phyloP scores from a whole-genome alignment of 768 basidiomycete species.

The Russula foetens region DNA sequence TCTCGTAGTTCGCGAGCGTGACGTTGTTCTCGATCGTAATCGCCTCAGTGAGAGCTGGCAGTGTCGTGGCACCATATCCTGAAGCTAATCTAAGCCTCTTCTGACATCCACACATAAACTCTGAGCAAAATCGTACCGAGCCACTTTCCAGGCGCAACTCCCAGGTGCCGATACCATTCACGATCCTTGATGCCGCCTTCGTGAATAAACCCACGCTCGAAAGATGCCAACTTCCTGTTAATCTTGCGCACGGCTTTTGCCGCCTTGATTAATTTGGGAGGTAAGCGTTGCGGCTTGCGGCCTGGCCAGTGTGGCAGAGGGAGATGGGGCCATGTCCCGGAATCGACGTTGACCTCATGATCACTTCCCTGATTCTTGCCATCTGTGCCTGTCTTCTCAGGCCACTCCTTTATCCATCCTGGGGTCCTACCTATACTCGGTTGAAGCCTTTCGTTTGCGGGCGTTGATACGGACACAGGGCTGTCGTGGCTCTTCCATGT shows the following conservation, averaged over 20 bases:
- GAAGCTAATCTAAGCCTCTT: not conserved
- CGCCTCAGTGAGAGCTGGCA: conserved; percentile 75
- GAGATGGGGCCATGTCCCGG: not conserved
- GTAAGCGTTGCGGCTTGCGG: conserved; percentile 18
- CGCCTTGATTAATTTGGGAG: conserved; percentile 44
- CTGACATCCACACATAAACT: not conserved
- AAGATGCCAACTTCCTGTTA: conserved; percentile 59
- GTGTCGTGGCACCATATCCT: conserved; percentile 82
- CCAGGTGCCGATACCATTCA: conserved; percentile 83
- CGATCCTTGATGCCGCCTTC: conserved; percentile 68
- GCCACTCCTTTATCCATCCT: not conserved
- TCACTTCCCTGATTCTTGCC: not conserved
- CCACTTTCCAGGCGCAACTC: conserved; percentile 82
- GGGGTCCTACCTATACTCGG: not conserved
- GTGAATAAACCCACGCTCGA: conserved; percentile 77
- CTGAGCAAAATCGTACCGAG: conserved; percentile 42
- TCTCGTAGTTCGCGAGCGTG: conserved; percentile 54
- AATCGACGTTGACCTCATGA: not conserved
- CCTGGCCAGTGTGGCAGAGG: conserved; percentile 8
- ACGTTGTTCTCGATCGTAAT: conserved; percentile 60
- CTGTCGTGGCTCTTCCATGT: not conserved
- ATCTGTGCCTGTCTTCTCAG: not conserved
- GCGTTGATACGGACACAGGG: not conserved
- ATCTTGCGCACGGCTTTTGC: conserved; percentile 48
- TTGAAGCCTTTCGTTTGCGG: not conserved